These are phyloP conservation scores for Pistacia atlantica DNA, from an alignment of 345 rosid species.

Conservation along the genomic window DNA sequence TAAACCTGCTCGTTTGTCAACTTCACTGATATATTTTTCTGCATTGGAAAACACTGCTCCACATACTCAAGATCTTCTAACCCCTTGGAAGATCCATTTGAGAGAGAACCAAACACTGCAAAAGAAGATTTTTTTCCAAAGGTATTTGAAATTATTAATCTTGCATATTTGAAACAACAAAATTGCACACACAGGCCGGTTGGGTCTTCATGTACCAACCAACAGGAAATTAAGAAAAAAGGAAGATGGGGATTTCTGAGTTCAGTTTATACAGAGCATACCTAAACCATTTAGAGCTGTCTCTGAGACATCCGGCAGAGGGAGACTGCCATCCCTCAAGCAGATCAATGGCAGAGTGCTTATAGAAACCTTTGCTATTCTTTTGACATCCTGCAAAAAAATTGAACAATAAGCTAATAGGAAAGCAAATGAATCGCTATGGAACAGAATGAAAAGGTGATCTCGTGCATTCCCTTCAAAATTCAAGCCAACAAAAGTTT, in stretches of 20 bases:
- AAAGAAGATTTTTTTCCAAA: constrained; percentile 13
- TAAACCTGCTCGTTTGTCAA: constrained; percentile 88
- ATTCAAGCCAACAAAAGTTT: neutral
- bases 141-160: neutral
- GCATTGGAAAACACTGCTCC: constrained; percentile 82
- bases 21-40: constrained; percentile 63
- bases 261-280: constrained; percentile 24
- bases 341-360: constrained; percentile 74
- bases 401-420: constrained; percentile 18
- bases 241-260: neutral
- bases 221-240: neutral
- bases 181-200: neutral
- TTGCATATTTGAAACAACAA: neutral
- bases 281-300: constrained; percentile 59
- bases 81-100: constrained; percentile 57
- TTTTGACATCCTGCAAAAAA: constrained; percentile 47
- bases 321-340: constrained; percentile 94
- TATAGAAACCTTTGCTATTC: constrained; percentile 45
- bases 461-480: neutral
- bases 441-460: neutral
- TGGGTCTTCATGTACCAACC: neutral
- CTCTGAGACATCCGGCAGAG: constrained; percentile 72
- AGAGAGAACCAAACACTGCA: constrained; percentile 44
- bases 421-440: neutral
- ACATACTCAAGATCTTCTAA: constrained; percentile 54